Evolutionary conservation across 208 protist genomes (phyloP), one percentile per base, ranked within the genome.

Genomic region (Endotrypanum monterogeii): DNA sequence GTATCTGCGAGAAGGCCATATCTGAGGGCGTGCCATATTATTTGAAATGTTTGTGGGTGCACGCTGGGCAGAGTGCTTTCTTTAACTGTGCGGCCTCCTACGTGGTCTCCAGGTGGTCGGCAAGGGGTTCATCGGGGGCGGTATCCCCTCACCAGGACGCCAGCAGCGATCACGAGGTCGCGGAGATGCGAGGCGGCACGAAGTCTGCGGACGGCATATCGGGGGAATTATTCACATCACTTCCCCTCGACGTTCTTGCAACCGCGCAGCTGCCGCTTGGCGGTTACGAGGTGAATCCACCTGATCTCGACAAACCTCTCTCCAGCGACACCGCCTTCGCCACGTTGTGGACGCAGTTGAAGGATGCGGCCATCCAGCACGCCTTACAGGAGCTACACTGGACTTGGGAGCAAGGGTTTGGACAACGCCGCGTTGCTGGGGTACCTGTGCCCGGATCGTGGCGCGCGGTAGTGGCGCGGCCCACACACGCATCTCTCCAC

Each of bases 1-100:
- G 79, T 39, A 41, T 96, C 30, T 96, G 92, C 68, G 79, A 87
- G 66, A 81, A 84, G 57, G 92, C 92, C 48, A 80, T 96, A 20
- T 77, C 67, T 11, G 79, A 84, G 23, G 71, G 62, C 14, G 80
- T 90, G 2, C 78, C 92, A 7, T 96, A 84, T 66, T 73, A 80
- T 23, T 62, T 94, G 62, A 87, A 87, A 25, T 74, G 73, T 9
- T 72, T 96, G 57, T 96, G 92, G 90, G 79, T 96, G 44, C 87
- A 94, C 68, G 88, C 89, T 0, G 92, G 80, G 2, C 92, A 96
- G 63, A 94, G 90, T 63, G 76, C 87, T 35, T 89, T 92, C 74
- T 96, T 96, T 67, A 96, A 96, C 73, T 23, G 88, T 8, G 54
- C 77, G 39, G 83, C 89, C 48, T 90, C 84, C 9, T 80, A 71